A percentile compares a stretch with the other conserved stretches of the same genome.
phyloP scores from a whole-genome alignment of 1,139 yeast species.

The Yamadazyma atmosphaerica region DNA sequence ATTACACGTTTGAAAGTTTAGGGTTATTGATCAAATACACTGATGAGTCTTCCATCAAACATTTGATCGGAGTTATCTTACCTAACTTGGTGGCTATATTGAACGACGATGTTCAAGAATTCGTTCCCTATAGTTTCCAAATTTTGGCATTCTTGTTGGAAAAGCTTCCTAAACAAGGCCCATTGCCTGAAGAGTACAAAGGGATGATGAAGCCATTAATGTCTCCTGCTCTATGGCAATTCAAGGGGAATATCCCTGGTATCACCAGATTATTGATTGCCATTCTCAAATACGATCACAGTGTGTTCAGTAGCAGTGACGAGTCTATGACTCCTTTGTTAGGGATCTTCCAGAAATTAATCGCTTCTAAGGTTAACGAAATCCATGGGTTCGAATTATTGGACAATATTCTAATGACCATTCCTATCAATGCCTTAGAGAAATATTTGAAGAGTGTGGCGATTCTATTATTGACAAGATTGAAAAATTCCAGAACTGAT shows the following conservation, averaged over 20 bases:
- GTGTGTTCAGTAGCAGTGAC: slow-evolving; percentile 42
- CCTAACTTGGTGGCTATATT: slow-evolving; percentile 69
- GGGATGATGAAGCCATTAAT: slow-evolving; percentile 77
- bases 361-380: slow-evolving; percentile 83
- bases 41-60: slow-evolving; percentile 27
- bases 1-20: slow-evolving; percentile 85
- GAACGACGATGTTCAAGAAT: slow-evolving; percentile 88
- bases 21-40: slow-evolving; percentile 68
- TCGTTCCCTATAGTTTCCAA: slow-evolving; percentile 91
- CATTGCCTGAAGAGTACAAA: slow-evolving; percentile 63
- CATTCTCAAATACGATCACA: slow-evolving; percentile 63
- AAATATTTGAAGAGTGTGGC: slow-evolving; percentile 74
- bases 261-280: slow-evolving; percentile 77
- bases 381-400: slow-evolving; percentile 80
- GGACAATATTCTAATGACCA: slow-evolving; percentile 61
- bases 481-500: slow-evolving; percentile 81
- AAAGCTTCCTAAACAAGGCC: slow-evolving; percentile 45
- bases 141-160: slow-evolving; percentile 78
- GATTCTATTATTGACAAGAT: slow-evolving; percentile 70
- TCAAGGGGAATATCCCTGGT: slow-evolving; percentile 91
- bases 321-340: slow-evolving; percentile 69
- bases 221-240: slow-evolving; percentile 91
- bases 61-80: slow-evolving; percentile 56
- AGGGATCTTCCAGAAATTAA: slow-evolving; percentile 94
- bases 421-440: slow-evolving; percentile 52